phyloP scores from a whole-genome alignment of 2,329 filamentous ascomycete species.

The Xylaria arbuscula region DNA sequence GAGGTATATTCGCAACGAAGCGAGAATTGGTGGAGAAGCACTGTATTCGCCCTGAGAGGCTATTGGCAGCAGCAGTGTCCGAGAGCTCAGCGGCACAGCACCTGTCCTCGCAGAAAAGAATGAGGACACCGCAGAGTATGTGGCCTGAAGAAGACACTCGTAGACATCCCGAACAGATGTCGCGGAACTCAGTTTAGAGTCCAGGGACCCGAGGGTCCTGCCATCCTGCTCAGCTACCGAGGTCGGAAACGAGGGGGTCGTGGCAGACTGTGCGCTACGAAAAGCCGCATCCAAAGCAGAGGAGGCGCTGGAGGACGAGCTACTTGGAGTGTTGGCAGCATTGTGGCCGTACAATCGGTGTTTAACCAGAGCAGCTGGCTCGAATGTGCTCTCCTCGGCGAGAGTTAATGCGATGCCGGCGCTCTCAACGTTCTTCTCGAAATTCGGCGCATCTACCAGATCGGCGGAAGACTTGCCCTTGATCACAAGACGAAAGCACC shows the following conservation, averaged over 20 bases:
- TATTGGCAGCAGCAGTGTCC: conserved; percentile 61
- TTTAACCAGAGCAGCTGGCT: conserved; percentile 61
- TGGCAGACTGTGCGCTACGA: conserved; percentile 49
- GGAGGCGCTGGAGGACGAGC: conserved; percentile 57
- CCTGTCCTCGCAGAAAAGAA: conserved; percentile 61
- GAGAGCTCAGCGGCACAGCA: conserved; percentile 65
- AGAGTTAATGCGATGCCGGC: conserved; percentile 58
- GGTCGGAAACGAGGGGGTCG: conserved; percentile 44
- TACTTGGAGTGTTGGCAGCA: conserved; percentile 58
- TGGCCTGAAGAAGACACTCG: conserved; percentile 65
- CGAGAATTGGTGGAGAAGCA: conserved; percentile 54
- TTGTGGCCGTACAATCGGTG: conserved; percentile 55
- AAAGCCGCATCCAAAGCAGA: conserved; percentile 53
- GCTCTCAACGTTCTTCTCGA: conserved; percentile 57
- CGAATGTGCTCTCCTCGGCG: conserved; percentile 63
- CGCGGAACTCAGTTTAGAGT: conserved; percentile 51
- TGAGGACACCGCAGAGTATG: conserved; percentile 62
- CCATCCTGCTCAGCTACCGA: conserved; percentile 47
- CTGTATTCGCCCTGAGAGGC: conserved; percentile 49
- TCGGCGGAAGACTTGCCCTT: conserved; percentile 53
- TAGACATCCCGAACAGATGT: conserved; percentile 60
- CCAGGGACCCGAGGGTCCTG: conserved; percentile 46
- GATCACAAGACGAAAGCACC: conserved; percentile 63
- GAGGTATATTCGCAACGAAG: conserved; percentile 64
- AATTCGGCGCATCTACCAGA: conserved; percentile 42